Evolutionary conservation across 2,329 filamentous ascomycete species (phyloP), one percentile per base, ranked within the genome.

Genomic region (Talaromyces sp.): DNA sequence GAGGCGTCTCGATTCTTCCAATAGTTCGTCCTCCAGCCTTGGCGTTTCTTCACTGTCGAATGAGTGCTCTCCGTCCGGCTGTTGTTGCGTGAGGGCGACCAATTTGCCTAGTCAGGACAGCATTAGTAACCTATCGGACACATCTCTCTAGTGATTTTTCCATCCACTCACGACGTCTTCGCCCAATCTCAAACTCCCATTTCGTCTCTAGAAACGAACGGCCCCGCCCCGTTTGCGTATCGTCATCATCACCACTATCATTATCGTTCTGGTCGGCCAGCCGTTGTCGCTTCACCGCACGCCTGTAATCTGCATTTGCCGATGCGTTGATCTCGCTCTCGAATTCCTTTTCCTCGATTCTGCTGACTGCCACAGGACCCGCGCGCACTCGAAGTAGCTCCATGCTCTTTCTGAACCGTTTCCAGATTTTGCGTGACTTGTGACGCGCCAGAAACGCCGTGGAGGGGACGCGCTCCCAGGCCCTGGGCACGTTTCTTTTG

Each of bases 351-450:
- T 68, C 63, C 24, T 65, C 32, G 56, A 59, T 32, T 62, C 50
- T 29, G 63, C 55, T 50, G 59, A 50, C 35, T 52, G 55, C 55
- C 32, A 51, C 55, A 38, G 38, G 58, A 65, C 66, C 29, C 62
- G 56, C 51, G 57, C 63, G 19, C 57, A 65, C 66, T 56, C 70
- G 69, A 59, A 71, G 67, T 26, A 64, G 60, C 61, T 71, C 68
- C 58, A 75, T 75, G 3, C 71, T 73, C 7, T 70, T 66, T 29
- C 70, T 70, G 61, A 79, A 72, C 54, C 78, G 73, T 64, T 79
- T 80, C 78, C 78, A 80, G 58, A 80, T 69, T 59, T 78, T 80
- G 55, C 75, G 75, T 43, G 76, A 70, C 46, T 75, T 76, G 46
- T 73, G 69, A 11, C 75, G 74, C 14, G 72, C 65, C 41, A 71